A percentile compares a stretch with the other conserved stretches of the same genome.
phyloP scores from a whole-genome alignment of 345 rosid species.

The Triadica sebifera region DNA sequence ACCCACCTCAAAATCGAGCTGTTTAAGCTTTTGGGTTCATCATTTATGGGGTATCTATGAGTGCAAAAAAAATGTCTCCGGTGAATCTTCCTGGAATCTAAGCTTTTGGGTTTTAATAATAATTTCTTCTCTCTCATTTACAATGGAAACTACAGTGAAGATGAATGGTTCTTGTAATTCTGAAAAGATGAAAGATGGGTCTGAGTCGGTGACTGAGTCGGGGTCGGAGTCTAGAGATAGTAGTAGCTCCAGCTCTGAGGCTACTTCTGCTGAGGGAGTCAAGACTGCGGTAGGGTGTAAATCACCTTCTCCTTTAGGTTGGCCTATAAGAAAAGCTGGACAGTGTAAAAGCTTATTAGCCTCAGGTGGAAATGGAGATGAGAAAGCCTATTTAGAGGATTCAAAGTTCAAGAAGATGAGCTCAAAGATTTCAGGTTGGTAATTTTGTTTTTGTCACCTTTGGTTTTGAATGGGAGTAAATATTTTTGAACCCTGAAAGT shows the following conservation, averaged over 20 bases:
- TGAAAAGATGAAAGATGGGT: conserved; percentile 40
- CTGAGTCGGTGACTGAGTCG: conserved; percentile 43
- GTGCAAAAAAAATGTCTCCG: neutral
- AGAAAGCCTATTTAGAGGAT: conserved; percentile 36
- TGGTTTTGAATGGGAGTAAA: no score
- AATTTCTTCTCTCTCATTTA: neutral
- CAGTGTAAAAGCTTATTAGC: conserved; percentile 37
- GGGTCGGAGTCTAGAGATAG: conserved; percentile 54
- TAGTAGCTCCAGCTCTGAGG: conserved; percentile 44
- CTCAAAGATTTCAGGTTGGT: conserved; percentile 54
- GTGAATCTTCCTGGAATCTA: conserved; percentile 13
- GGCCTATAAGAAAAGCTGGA: conserved; percentile 85
- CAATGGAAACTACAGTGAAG: conserved; percentile 61
- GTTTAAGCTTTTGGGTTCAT: conserved; percentile 5
- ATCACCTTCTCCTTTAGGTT: conserved; percentile 67
- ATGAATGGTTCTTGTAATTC: conserved; percentile 16
- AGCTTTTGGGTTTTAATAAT: conserved; percentile 14
- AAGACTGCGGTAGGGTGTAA: conserved; percentile 31
- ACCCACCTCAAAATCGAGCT: conserved; percentile 11
- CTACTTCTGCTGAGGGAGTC: conserved; percentile 31
- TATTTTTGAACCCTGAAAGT: neutral
- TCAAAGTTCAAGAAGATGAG: conserved; percentile 34
- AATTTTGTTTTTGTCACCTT: neutral
- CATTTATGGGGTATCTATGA: neutral
- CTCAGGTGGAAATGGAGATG: conserved; percentile 34